phyloP scores from a whole-genome alignment of 2,329 filamentous ascomycete species.

The Hypoxylon sp. region DNA sequence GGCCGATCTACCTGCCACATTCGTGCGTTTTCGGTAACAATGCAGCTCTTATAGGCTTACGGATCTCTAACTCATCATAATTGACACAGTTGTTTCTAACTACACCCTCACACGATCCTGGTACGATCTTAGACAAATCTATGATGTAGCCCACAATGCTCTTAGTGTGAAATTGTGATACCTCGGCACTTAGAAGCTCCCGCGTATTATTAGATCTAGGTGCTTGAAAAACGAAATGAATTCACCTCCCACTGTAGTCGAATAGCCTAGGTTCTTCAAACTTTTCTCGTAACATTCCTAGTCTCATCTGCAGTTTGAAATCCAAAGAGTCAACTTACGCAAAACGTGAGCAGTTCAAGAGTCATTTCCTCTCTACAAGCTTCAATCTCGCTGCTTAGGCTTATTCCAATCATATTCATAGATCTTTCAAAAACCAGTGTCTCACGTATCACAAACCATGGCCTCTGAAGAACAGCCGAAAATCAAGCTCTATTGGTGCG shows the following conservation, averaged over 20 bases:
- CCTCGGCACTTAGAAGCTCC: slow-evolving; percentile 33
- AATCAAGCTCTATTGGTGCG: slow-evolving; percentile 76
- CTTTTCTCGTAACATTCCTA: neutral
- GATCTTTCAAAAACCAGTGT: neutral
- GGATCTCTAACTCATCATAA: no score
- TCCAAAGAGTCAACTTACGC: neutral
- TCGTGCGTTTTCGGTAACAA: neutral
- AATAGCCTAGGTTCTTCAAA: neutral
- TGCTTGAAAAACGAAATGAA: neutral
- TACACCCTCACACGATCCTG: neutral
- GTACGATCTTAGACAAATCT: slow-evolving; percentile 13
- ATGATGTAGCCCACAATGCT: slow-evolving; percentile 32
- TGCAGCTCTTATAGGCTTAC: neutral
- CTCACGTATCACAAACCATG: slow-evolving; percentile 42
- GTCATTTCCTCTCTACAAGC: neutral
- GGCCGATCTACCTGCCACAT: neutral
- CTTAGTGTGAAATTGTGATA: slow-evolving; percentile 17
- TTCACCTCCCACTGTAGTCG: neutral
- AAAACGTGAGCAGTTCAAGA: neutral
- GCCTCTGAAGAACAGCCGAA: slow-evolving; percentile 61
- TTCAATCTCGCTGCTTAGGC: neutral
- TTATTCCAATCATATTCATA: neutral
- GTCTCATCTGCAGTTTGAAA: neutral
- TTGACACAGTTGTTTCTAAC: neutral
- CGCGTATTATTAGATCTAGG: slow-evolving; percentile 1